Evolutionary conservation across 108 stramenopile species (phyloP).

Genomic region (Pseudonitzschia multiseries): DNA sequence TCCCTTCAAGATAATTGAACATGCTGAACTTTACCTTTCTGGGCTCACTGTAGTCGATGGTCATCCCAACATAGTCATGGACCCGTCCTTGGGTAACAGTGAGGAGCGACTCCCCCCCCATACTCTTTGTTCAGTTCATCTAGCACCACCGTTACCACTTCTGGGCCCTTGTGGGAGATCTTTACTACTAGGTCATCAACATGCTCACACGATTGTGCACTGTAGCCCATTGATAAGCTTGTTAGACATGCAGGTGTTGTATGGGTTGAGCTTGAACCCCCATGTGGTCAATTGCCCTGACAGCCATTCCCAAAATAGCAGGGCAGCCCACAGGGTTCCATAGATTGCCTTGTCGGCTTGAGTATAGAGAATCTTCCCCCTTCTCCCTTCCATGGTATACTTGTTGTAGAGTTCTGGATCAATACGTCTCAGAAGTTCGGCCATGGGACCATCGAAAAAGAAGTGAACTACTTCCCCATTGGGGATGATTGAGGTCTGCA

Average conservation of each 20-base stretch:
- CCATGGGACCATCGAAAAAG: not conserved
- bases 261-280: constrained; percentile 55
- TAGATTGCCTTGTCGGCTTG: constrained; percentile 45
- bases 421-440: constrained; percentile 17
- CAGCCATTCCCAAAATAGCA: constrained; percentile 37
- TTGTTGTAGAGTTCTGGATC: constrained; percentile 2
- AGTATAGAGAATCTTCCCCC: constrained; percentile 39
- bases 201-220: constrained; percentile 13
- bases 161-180: constrained; percentile 29
- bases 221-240: constrained; percentile 19
- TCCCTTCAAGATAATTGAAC: too few species aligned
- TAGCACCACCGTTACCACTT: constrained; percentile 14
- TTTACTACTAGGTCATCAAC: constrained; percentile 45
- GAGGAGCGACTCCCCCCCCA: constrained; percentile 19
- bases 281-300: constrained; percentile 13
- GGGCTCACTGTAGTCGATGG: constrained; percentile 17
- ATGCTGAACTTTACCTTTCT: not conserved
- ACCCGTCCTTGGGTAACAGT: constrained; percentile 15
- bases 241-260: constrained; percentile 56
- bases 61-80: constrained; percentile 53
- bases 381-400: constrained; percentile 19
- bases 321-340: constrained; percentile 33
- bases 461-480: not conserved
- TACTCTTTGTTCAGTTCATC: not conserved
- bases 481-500: constrained; percentile 21